Base-by-base conservation (phyloP, 2,329 filamentous ascomycete species). In the Verticillium dahliae region DNA sequence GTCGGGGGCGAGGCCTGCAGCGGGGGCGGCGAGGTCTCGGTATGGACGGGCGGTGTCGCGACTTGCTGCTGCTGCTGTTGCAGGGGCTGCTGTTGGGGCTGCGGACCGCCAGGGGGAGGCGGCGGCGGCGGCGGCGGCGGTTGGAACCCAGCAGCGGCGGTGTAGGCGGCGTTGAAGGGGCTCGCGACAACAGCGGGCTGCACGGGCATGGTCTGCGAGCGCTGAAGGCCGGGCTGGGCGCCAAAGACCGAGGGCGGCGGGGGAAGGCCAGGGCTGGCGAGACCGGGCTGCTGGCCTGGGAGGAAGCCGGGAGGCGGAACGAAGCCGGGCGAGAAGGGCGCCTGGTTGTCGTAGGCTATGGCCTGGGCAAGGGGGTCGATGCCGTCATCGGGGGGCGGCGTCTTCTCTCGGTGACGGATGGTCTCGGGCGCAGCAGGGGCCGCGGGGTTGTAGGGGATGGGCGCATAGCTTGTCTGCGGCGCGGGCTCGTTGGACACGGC, bases 401-500 rank as follows among this genome's bases (percentile, higher is more conserved):
- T 94, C 80, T 92, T 92, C 73, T 93, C 90, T 57, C 90, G 83
- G 71, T 90, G 85, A 22, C 82, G 79, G 59, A 92, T 86, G 27
- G 84, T 80, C 72, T 93, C 90, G 0, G 90, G 89, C 0, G 89
- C 89, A 0, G 89, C 82, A 4, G 90, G 90, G 1, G 90, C 90
- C 0, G 90, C 90, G 3, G 90, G 90, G 70, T 93, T 93, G 71
- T 93, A 93, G 2, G 89, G 84, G 76, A 91, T 86, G 0, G 88
- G 88, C 7, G 75, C 79, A 67, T 87, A 88, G 67, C 69, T 80
- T 38, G 76, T 68, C 4, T n/a, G 45, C n/a, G 78, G 73, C 13
- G 45, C 38, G 4, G 41, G 58, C n/a, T 59, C 41, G 13, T 62
- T 72, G n/a, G 65, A 65, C 31, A 71, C 68, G 59, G 73, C 72